Evolutionary conservation across 441 rosid species (phyloP), one percentile per base, ranked within the genome.

Genomic region (Metrosideros polymorpha): DNA sequence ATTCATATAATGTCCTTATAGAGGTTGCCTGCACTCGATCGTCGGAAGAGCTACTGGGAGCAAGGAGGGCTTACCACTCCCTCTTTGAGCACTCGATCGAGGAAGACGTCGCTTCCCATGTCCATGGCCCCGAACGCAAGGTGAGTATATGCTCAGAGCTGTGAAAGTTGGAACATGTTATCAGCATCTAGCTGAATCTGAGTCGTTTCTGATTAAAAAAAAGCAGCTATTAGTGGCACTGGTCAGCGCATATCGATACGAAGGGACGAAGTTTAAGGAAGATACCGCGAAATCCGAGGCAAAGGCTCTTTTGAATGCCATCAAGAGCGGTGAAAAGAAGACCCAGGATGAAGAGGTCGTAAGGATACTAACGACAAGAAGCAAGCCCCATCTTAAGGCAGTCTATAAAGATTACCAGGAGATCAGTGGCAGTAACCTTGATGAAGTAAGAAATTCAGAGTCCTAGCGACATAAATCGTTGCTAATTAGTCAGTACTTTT

Each of bases 221-320:
- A 86, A 86, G 56, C 92, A 96, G 99, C 92, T 97, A 45, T 91
- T 97, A 91, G 95, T 96, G 82, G 98, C 94, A 42, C 95, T 96
- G 17, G 98, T 95, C 86, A 93, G 99, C 88, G 98, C 99, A 54
- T 97, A 95, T 59, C 92, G 99, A 88, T 97, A 95, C 52, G 98
- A 96, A 90, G 99, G 99, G 24, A 56, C 89, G 2, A 92, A 84
- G 82, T 90, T 94, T 22, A 94, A 93, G 77, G 94, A 92, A 6
- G 94, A 93, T 45, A 50, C 84, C 0, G 95, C 92, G 13, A 94
- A 94, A 92, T 39, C 66, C 0, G 99, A 96, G 32, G 97, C 98
- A 29, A 91, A 95, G 89, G 43, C 83, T 57, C 88, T 97, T 54
- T 90, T 88, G 9, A 84, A 87, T 24, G 92, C 92, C 1, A 83